Evolutionary conservation across 805 yeast species (phyloP), one percentile per base, ranked within the genome.

Genomic region (Suhomyces xylopsoci): DNA sequence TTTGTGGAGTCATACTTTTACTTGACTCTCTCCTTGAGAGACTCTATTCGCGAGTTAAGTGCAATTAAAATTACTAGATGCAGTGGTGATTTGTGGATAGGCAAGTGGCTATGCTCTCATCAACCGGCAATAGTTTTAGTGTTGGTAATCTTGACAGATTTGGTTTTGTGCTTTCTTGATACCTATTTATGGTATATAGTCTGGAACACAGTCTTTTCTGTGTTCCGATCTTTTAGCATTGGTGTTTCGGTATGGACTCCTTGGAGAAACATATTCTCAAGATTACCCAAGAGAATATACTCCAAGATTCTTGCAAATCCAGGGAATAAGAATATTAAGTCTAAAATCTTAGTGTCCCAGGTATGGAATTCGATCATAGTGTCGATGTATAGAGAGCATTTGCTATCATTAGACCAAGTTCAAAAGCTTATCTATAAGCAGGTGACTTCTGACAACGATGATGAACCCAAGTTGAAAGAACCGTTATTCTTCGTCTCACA

Each of bases 241-340:
- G 96, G 96, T 0, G 84, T 88, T 5, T 88, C 96, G 0, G 83
- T 89, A 9, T 85, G 93, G 87, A 87, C 94, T 1, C 96, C 96
- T 0, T 89, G 96, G 96, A 81, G 88, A 64, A 88, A 88, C 60
- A 81, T 87, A 28, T 89, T 86, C 63, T 80, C 90, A 4, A 73
- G 91, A 48, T 69, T 90, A 26, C 96, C 96, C 1, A 84, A 85
- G 60, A 76, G 96, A 58, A 87, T 90, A 3, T 80, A 79, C 58
- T 81, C 93, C 9, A 89, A 90, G 60, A 74, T 90, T 2, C 68
- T 90, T 10, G 78, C 80, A 2, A 75, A 82, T 9, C 63, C 74
- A 24, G 53, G 53, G 34, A 69, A 70, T 54, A 58, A 69, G 51
- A 61, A 62, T 52, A 59, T 70, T 17, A 75, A 76, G 55, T 80